Base-by-base conservation (phyloP, 129 eudicot genomes). In the Ambrosia trifida region DNA sequence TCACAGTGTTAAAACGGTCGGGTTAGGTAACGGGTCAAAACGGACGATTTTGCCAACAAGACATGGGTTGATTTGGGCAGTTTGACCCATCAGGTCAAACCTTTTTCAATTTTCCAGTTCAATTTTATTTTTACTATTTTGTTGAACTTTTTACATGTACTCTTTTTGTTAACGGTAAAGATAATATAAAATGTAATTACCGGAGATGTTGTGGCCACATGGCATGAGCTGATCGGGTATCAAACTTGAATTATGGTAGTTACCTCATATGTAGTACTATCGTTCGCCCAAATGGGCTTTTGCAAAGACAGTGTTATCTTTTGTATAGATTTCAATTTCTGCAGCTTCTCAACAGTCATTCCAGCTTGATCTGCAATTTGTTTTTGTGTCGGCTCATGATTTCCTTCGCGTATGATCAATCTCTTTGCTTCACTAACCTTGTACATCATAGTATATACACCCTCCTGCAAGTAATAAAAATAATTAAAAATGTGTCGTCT, bases 291-390 rank as follows among this genome's bases (percentile, higher is more conserved):
- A 63, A 90, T 79, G 13, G 91, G 73, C 56, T 82, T 87, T 70
- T 94, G 85, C 87, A 90, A 80, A n/a, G 99, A 94, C 54, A 94
- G 62, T 44, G 99, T 90, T 66, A 73, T 75, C 68, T 93, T 80
- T 33, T 81, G 77, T 40, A 76, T 20, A 8, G 57, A 76, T 0
- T 81, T 75, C 81, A 94, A 79, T 50, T 60, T 87, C 50, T 87
- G 83, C 80, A 94, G 74, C 78, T 73, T 89, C 70, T 94, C 91
- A 11, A 90, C 93, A 0, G 93, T 68, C 32, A 94, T 83, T 66
- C 99, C 99, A 57, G 82, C 90, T 72, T 75, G 76, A 7, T 76
- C 80, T 65, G 99, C 97, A 67, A 94, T 76, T 59, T 89, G 83
- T 70, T 84, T 90, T 19, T 72, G 80, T 14, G 87, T 78, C 2